Evolutionary conservation across 192 early-diverging fungal genomes (phyloP), one percentile per base, ranked within the genome.

Genomic region (Anaeromyces robustus): DNA sequence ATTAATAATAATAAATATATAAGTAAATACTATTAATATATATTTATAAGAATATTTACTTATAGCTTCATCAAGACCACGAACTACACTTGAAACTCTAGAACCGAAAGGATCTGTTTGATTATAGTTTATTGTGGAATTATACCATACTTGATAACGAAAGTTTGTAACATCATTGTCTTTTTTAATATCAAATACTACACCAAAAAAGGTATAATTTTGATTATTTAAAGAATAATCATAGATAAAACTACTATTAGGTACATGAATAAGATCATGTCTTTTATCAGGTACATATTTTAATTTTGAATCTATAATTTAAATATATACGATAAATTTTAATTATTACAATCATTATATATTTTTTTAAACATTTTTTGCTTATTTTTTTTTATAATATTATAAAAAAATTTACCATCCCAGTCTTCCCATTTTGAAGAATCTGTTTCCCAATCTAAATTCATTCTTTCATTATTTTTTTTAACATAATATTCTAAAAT

Each of bases 131-230:
- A 85, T 83, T 12, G 89, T 85, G 77, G 87, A 87, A 84, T 94
- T 94, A 84, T 89, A 92, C 93, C 93, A 94, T 30, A 93, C 84
- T 84, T 94, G 93, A 81, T 94, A 94, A 41, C 87, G 88, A 77
- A 88, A 87, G 82, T 93, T 92, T 28, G 85, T 32, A 41, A 81
- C n/a, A 79, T 19, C 30, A 28, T 29, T 18, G 14, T 30, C 32
- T 29, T 41, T 30, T 11, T 37, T 52, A 22, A 81, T 29, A 41
- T 52, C 82, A 39, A 81, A 79, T 59, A 59, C 26, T 4, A 29
- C 32, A 79, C 91, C 92, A 84, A 91, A 94, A 13, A 82, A 81
- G 11, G 93, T 94, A 22, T 85, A 81, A 83, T 94, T 94, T 31
- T 91, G 93, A 77, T 92, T 80, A n/a, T 83, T 79, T 16, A 94